Conservation (phyloP, 2,329 filamentous ascomycete species). For the Stromatinia cepivora region DNA sequence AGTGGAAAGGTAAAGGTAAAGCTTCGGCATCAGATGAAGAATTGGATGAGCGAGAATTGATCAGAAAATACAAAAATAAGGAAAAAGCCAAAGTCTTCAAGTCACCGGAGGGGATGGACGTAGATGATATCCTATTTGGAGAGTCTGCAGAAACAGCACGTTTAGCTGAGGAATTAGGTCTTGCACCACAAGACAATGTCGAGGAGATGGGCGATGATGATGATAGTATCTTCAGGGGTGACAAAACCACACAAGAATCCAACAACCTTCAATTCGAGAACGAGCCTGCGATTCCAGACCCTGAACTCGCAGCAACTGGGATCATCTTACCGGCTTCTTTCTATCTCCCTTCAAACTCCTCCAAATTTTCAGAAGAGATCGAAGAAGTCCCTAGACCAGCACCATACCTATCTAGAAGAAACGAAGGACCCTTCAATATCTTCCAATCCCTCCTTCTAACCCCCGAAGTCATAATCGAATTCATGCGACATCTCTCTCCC, state of each 20-base stretch:
- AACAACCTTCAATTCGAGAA: not conserved
- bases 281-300: not conserved
- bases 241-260: not conserved
- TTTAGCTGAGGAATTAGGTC: not conserved
- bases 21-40: conserved; percentile 5
- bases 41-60: not conserved
- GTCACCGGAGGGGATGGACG: not conserved
- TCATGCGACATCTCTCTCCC: conserved; percentile 2
- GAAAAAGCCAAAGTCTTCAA: not conserved
- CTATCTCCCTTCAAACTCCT: no score
- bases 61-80: not conserved
- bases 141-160: not conserved
- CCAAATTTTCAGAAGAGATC: not conserved
- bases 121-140: not conserved
- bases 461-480: conserved; percentile 5
- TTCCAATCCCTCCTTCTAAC: conserved; percentile 3
- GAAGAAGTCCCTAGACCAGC: not conserved
- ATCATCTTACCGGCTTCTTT: not conserved
- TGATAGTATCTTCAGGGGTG: not conserved
- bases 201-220: not conserved
- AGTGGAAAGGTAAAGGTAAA: conserved; percentile 16
- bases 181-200: not conserved
- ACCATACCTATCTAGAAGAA: not conserved
- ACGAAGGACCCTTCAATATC: conserved; percentile 7
- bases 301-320: not conserved